phyloP scores from a whole-genome alignment of 2,329 filamentous ascomycete genomes.

The Lasiodiplodia sp. region DNA sequence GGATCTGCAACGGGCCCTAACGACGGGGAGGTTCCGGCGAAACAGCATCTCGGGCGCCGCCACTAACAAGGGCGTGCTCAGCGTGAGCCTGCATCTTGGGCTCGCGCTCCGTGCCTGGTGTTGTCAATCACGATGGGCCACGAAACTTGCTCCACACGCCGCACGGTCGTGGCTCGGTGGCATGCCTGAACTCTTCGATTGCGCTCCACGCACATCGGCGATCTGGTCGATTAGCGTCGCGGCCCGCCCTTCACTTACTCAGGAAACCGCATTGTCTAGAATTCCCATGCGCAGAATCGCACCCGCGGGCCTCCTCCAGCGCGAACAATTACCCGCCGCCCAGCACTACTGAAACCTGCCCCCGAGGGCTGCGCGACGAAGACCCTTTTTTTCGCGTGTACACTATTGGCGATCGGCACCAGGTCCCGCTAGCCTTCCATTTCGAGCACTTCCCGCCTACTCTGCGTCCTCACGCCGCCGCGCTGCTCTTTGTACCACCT shows the following conservation, averaged over 20 bases:
- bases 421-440: neutral
- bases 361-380: neutral
- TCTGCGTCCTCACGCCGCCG: neutral
- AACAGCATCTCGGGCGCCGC: neutral
- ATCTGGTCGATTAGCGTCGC: conserved; percentile 12
- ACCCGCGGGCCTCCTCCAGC: neutral
- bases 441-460: neutral
- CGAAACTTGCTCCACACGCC: conserved; percentile 3
- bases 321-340: neutral
- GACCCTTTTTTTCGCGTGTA: neutral
- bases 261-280: conserved; percentile 18
- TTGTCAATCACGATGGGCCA: neutral
- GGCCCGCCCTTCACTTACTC: conserved; percentile 11
- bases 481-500: conserved; percentile 9
- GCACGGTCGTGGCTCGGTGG: conserved; percentile 4
- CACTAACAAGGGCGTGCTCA: neutral
- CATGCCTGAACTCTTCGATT: conserved; percentile 9
- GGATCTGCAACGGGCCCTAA: conserved; percentile 16
- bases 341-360: neutral
- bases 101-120: conserved; percentile 5
- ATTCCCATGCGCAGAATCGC: conserved; percentile 18
- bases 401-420: neutral
- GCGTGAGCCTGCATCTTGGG: neutral
- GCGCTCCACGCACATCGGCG: conserved; percentile 24
- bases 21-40: conserved; percentile 3